Conservation (phyloP, 371 early-diverging fungal species). For the Rhizopus arrhizus region DNA sequence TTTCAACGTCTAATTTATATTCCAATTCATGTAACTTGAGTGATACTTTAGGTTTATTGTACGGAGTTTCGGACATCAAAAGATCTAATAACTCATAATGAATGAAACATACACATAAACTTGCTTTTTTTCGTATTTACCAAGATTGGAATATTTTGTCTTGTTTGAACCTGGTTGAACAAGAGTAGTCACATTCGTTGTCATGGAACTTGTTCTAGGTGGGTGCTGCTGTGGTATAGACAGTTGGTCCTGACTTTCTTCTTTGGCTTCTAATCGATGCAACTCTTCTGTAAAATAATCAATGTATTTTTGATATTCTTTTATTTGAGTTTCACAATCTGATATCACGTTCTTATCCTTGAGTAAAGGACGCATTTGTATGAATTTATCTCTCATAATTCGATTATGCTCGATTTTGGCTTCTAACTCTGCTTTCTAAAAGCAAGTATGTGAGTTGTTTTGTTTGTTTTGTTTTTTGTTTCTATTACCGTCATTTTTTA, state of each 20-base stretch:
- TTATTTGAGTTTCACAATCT: slow-evolving; percentile 78
- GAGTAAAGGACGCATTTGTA: slow-evolving; percentile 67
- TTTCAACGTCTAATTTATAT: slow-evolving; percentile 88
- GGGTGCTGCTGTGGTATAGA: slow-evolving; percentile 13
- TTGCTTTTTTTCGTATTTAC: slow-evolving; percentile 32
- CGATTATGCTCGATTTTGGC: slow-evolving; percentile 66
- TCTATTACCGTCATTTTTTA: slow-evolving; percentile 27
- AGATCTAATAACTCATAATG: slow-evolving; percentile 51
- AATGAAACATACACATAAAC: background rate
- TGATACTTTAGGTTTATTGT: slow-evolving; percentile 84
- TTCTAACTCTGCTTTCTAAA: slow-evolving; percentile 55
- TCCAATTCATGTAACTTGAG: slow-evolving; percentile 83
- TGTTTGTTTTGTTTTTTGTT: background rate
- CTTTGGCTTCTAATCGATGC: slow-evolving; percentile 57
- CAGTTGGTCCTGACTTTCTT: slow-evolving; percentile 12
- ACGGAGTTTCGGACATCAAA: slow-evolving; percentile 73
- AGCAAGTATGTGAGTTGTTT: slow-evolving; percentile 1
- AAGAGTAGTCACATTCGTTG: slow-evolving; percentile 8
- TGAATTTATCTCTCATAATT: slow-evolving; percentile 69
- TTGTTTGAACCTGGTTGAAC: slow-evolving; percentile 20
- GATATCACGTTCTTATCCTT: slow-evolving; percentile 70
- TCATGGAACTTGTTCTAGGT: slow-evolving; percentile 33
- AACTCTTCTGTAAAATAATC: slow-evolving; percentile 79
- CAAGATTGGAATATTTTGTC: slow-evolving; percentile 56
- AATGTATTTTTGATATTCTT: slow-evolving; percentile 80